Conservation (phyloP, 495 filamentous ascomycete genomes). For the Staphylotrichum tortipilum region DNA sequence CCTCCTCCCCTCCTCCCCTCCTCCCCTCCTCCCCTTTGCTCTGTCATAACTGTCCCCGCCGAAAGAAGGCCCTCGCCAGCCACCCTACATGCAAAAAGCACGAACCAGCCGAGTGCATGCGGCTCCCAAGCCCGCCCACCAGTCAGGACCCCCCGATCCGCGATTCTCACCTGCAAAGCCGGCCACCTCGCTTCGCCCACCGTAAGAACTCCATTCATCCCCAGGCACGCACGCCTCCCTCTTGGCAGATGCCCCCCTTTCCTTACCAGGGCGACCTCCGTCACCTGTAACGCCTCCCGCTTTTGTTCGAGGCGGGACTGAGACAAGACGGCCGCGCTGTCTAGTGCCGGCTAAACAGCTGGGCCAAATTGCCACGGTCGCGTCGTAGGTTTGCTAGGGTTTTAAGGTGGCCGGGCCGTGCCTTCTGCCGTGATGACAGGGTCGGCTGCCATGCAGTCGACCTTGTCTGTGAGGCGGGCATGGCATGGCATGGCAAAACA, state of each 20-base stretch:
- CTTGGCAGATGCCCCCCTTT: too few relatives aligned
- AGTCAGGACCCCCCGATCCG: not conserved
- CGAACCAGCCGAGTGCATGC: not conserved
- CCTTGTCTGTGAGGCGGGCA: too few relatives aligned
- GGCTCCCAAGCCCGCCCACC: not conserved
- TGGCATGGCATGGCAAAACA: too few relatives aligned
- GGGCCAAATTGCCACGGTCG: not conserved
- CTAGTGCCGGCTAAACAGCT: not conserved
- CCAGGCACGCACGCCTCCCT: too few relatives aligned
- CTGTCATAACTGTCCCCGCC: too few relatives aligned
- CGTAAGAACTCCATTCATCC: not conserved
- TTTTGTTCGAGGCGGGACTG: too few relatives aligned
- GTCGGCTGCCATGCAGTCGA: not conserved
- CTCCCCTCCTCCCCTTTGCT: too few relatives aligned
- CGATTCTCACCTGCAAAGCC: not conserved
- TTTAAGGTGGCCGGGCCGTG: not conserved
- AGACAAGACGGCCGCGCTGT: not conserved
- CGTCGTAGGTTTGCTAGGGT: not conserved
- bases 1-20: too few relatives aligned
- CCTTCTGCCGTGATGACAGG: constrained; percentile 1
- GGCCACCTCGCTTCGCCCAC: not conserved
- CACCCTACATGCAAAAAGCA: too few relatives aligned
- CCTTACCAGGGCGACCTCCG: not conserved
- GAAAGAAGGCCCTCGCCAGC: too few relatives aligned
- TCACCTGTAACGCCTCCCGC: too few relatives aligned